Evolutionary conservation across 345 rosid species (phyloP), one percentile per base, ranked within the genome.

Genomic region (Sisymbrium altissimum): DNA sequence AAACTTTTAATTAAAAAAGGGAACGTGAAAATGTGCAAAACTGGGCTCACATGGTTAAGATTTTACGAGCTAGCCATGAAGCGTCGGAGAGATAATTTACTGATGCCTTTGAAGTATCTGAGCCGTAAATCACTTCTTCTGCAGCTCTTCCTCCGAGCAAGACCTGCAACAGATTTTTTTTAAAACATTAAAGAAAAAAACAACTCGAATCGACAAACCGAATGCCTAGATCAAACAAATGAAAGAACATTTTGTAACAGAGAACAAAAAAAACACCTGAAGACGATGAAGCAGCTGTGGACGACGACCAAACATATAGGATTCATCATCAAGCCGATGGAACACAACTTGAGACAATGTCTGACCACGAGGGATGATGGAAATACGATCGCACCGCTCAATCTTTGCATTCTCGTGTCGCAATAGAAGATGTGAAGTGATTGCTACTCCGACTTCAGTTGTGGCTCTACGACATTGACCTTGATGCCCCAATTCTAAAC

Each of bases 11-110:
- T 33, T 0, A 2, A 2, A 18, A 62, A 39, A 40, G 54, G 6
- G 32, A 41, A 69, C 17, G 53, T 63, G 19, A 62, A 15, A 6
- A 15, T 50, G 44, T 71, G 72, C 7, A 14, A 40, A 63, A 21
- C 2, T 44, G 39, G 1, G 72, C 88, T 64, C 30, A 88, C 98
- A 86, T 83, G 50, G 96, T 87, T 72, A 90, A 78, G 66, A 90
- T 87, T 85, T 93, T 93, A 70, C 96, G 96, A 80, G 98, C 97
- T 66, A 93, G 89, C 98, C 98, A 93, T 72, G 98, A 89, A 44
- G 97, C 98, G 61, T 90, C 93, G 3, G 96, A 92, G 62, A 93
- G 97, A 79, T 90, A 93, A 76, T 79, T 70, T 27, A 93, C 86
- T 5, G 98, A 90, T 76, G 93, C 93, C 65, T 73, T 86, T 18